Evolutionary conservation across 2,329 filamentous ascomycete species (phyloP).

Genomic region (Onygena corvina): DNA sequence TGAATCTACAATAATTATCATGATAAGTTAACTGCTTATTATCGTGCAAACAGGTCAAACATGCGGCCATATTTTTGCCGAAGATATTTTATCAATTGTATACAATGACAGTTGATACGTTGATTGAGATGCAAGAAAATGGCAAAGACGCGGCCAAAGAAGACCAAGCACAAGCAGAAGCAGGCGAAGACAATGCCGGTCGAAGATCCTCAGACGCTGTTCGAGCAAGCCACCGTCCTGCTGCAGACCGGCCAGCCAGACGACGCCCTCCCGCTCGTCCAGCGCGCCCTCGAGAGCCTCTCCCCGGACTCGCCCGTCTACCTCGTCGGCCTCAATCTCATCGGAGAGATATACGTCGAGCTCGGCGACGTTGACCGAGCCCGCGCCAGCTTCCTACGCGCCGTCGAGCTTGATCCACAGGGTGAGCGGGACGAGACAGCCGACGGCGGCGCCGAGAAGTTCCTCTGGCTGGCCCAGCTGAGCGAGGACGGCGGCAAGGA

Average conservation of each 20-base stretch:
- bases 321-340: constrained; percentile 55
- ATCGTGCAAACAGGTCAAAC: constrained; percentile 5
- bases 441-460: constrained; percentile 84
- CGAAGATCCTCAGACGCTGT: constrained; percentile 43
- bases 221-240: constrained; percentile 44
- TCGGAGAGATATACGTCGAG: constrained; percentile 73
- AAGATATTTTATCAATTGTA: neutral
- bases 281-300: constrained; percentile 38
- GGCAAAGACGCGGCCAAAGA: constrained; percentile 38
- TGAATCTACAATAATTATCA: too few species aligned
- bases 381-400: constrained; percentile 56
- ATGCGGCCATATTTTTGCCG: neutral
- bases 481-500: constrained; percentile 51
- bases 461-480: constrained; percentile 85
- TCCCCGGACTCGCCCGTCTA: constrained; percentile 27
- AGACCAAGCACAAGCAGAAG: constrained; percentile 40
- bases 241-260: constrained; percentile 49
- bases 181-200: constrained; percentile 34
- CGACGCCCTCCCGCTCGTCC: constrained; percentile 44
- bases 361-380: constrained; percentile 69
- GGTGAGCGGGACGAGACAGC: constrained; percentile 56
- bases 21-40: too few species aligned
- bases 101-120: too few species aligned
- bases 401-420: constrained; percentile 63
- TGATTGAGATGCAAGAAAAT: neutral